Percentiles rank a stretch among this genome's conserved stretches.
Conservation (phyloP, 176 grass and related monocot species). For the Oryza glumipatula region DNA sequence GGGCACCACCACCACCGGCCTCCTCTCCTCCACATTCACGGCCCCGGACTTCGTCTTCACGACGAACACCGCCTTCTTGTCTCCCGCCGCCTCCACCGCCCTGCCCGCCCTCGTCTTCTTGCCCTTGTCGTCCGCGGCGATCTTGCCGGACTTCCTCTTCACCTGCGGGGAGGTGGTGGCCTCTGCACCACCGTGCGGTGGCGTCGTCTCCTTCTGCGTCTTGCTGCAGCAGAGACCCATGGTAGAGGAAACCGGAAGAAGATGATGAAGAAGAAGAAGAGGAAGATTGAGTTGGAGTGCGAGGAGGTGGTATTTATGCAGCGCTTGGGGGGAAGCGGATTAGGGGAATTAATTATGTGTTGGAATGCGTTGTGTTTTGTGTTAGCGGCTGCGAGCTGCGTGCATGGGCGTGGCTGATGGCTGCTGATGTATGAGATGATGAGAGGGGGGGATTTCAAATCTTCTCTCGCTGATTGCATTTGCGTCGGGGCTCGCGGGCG, state of each 20-base stretch:
- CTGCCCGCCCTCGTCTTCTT: conserved; percentile 27
- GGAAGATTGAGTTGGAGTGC: not conserved
- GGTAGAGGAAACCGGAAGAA: not conserved
- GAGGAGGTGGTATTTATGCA: conserved; percentile 50
- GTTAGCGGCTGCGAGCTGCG: conserved; percentile 1
- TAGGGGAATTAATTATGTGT: conserved; percentile 29
- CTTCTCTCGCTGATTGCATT: conserved; percentile 6
- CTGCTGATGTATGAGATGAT: not conserved
- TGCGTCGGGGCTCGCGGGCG: conserved; percentile 17
- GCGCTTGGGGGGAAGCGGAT: conserved; percentile 28
- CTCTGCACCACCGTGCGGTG: not conserved
- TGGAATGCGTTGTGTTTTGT: conserved; percentile 18
- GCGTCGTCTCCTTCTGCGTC: conserved; percentile 48
- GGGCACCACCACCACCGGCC: not conserved
- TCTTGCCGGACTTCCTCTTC: conserved; percentile 33
- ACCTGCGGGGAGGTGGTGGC: not conserved
- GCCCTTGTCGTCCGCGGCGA: conserved; percentile 30
- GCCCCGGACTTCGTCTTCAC: conserved; percentile 34
- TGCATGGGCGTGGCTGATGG: conserved; percentile 31
- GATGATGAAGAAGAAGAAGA: not conserved
- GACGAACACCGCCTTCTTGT: conserved; percentile 59
- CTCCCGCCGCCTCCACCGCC: not conserved
- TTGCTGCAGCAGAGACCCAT: conserved; percentile 98
- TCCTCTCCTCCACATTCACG: not conserved
- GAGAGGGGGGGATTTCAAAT: conserved; percentile 43